A percentile compares a stretch with the other conserved stretches of the same genome.
Conservation (phyloP, 495 filamentous ascomycete species). For the Penicillium egyptiacum region DNA sequence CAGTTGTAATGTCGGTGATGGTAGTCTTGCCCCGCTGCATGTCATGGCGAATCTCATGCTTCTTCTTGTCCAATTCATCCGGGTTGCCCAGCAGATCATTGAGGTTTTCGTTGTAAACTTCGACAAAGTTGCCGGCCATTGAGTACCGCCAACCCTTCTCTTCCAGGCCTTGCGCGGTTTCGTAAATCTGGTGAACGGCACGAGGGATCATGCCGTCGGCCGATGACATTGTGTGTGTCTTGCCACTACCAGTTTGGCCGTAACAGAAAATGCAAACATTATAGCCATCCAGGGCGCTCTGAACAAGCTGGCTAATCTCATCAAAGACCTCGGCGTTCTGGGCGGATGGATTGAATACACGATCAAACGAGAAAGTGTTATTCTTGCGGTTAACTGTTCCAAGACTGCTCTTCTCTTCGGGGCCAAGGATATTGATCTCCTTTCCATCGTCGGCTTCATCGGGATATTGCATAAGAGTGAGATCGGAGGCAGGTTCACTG, state of each 20-base stretch:
- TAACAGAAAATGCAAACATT: constrained; percentile 99
- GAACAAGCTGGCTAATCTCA: constrained; percentile 95
- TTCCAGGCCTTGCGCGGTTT: constrained; percentile 73
- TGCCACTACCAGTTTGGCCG: constrained; percentile 94
- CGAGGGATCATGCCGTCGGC: constrained; percentile 93
- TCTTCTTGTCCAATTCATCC: constrained; percentile 78
- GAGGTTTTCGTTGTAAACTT: constrained; percentile 97
- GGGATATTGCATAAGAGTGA: constrained; percentile 72
- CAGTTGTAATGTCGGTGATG: constrained; percentile 80
- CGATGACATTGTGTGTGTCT: constrained; percentile 96
- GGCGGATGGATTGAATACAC: constrained; percentile 77
- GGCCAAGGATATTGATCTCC: constrained; percentile 80
- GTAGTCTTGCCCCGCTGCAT: constrained; percentile 74
- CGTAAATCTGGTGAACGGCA: constrained; percentile 89
- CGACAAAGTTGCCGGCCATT: constrained; percentile 95
- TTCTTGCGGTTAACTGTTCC: constrained; percentile 73
- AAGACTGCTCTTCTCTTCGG: constrained; percentile 78
- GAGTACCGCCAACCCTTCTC: constrained; percentile 93
- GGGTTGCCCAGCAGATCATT: constrained; percentile 84
- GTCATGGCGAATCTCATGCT: constrained; percentile 91
- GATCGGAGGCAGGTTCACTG: constrained; percentile 54
- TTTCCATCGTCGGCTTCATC: constrained; percentile 73
- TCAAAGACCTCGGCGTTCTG: constrained; percentile 89
- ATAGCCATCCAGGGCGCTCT: constrained; percentile 94
- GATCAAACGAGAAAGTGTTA: constrained; percentile 87